A percentile compares a stretch with the other conserved stretches of the same genome.
Evolutionary conservation across 352 stramenopile genomes (phyloP).

Genomic region (Phytophthora tentaculata): DNA sequence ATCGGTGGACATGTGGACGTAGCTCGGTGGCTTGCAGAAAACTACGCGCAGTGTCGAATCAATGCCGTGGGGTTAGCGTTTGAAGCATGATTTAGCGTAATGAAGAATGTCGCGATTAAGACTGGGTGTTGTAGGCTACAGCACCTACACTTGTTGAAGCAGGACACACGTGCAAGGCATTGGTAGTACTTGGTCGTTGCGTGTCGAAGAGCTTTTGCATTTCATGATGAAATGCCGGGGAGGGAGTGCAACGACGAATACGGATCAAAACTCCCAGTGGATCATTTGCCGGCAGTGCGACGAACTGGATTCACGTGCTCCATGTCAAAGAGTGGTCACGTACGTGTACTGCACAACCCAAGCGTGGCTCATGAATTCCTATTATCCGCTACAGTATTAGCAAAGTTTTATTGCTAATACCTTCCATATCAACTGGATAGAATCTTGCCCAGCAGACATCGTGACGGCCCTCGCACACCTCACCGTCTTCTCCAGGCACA

Average conservation of each 20-base stretch:
- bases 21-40: conserved; percentile 44
- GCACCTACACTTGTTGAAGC: too few relatives aligned
- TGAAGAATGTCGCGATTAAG: not conserved
- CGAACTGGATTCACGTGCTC: conserved; percentile 13
- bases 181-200: too few relatives aligned
- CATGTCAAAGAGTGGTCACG: conserved; percentile 15
- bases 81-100: too few relatives aligned
- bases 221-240: not conserved
- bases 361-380: not conserved
- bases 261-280: not conserved
- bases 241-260: not conserved
- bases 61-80: not conserved
- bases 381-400: too few relatives aligned
- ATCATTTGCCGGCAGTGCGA: not conserved
- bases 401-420: too few relatives aligned
- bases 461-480: too few relatives aligned
- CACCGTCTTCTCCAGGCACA: too few relatives aligned
- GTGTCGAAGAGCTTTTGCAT: not conserved
- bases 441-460: too few relatives aligned
- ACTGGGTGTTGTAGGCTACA: not conserved
- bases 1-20: conserved; percentile 43
- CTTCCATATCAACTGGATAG: too few relatives aligned
- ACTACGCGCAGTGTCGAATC: conserved; percentile 35
- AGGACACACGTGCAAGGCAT: too few relatives aligned
- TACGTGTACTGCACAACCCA: conserved; percentile 1